A percentile compares a stretch with the other conserved stretches of the same genome.
These are phyloP conservation scores for Pseudonitzschia multiseries DNA, from an alignment of 108 stramenopile genomes.

Conservation along the genomic window DNA sequence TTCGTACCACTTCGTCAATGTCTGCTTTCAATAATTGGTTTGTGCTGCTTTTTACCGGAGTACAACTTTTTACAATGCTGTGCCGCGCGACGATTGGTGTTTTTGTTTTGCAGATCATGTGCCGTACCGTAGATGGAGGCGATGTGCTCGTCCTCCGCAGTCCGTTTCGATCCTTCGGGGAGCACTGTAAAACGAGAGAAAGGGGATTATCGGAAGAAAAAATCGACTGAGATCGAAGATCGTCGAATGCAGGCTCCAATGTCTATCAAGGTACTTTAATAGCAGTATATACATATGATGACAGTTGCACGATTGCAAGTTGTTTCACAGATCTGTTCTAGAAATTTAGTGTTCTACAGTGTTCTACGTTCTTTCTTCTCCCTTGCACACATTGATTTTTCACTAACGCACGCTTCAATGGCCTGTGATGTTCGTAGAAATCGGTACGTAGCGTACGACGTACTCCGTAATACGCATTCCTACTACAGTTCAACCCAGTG, in stretches of 20 bases:
- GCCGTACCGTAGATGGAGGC: too few species aligned
- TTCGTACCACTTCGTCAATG: not conserved
- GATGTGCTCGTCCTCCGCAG: too few species aligned
- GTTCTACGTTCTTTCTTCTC: too few species aligned
- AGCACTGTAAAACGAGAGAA: too few species aligned
- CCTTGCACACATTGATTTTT: too few species aligned
- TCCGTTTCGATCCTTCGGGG: too few species aligned
- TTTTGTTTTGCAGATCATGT: not conserved
- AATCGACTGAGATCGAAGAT: conserved; percentile 8
- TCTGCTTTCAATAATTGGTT: not conserved
- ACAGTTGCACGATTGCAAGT: not conserved
- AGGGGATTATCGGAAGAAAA: not conserved
- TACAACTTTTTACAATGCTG: too few species aligned
- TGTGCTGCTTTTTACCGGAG: not conserved
- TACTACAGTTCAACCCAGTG: too few species aligned
- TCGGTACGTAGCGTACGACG: too few species aligned
- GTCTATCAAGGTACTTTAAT: not conserved
- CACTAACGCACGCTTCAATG: too few species aligned
- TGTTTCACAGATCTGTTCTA: not conserved
- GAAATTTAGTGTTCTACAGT: not conserved
- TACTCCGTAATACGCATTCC: too few species aligned
- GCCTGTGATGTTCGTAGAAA: too few species aligned
- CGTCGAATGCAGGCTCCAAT: not conserved
- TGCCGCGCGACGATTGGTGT: not conserved
- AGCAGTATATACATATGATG: not conserved